Base-by-base conservation (phyloP, 805 yeast genomes). In the Alloascoidea hylecoeti region DNA sequence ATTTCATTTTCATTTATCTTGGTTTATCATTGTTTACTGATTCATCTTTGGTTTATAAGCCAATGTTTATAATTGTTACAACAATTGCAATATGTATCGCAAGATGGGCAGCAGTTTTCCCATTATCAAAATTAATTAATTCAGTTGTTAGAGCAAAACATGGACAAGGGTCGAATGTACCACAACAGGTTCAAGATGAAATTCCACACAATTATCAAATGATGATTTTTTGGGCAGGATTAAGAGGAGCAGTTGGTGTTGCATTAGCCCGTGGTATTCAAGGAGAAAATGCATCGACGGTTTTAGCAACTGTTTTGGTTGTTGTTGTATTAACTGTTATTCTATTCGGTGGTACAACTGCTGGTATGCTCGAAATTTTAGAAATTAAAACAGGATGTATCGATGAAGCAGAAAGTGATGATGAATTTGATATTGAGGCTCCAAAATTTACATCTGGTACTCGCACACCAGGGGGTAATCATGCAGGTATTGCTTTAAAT, bases 211-310 rank as follows among this genome's bases (percentile, higher is more conserved):
- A 80, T 43, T 92, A 92, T 57, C 98, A 92, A 60, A 85, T 86
- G 83, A 92, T 92, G 98, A 85, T 89, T 37, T 92, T 92, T 56
- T 92, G 99, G 99, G 98, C 98, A 2, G 99, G 99, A 3, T 65
- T 92, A 40, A 70, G 99, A 52, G 99, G 99, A 42, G 99, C 99
- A 1, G 99, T 92, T 27, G 99, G 99, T 46, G 99, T 92, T 3
- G 99, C 98, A 0, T 69, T 92, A 50, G 98, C 98, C 0, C 85
- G 94, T 76, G 98, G 98, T 12, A 63, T 92, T 33, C 95, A 84
- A 58, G 98, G 97, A 43, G 96, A 89, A 51, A 77, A 83, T 40
- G 89, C 88, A 45, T 77, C 78, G 52, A 77, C 95, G 0, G 63
- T 92, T 38, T 61, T 89, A 39, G 99, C 98, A 2, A 94, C 98